Evolutionary conservation across 2,329 filamentous ascomycete species (phyloP).

Genomic region (Polychaeton citri): DNA sequence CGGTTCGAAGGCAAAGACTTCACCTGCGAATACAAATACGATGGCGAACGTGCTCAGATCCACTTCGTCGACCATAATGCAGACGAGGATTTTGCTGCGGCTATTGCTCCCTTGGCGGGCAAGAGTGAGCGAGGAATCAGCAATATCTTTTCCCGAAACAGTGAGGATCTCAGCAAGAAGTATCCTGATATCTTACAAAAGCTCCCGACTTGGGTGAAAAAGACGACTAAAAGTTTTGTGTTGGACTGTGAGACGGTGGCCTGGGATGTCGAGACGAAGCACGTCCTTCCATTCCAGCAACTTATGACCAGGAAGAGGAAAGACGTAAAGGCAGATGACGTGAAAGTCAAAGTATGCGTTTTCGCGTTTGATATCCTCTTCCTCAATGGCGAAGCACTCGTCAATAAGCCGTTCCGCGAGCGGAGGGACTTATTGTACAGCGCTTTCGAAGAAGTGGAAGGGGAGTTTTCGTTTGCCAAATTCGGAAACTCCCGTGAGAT

Average conservation of each 20-base stretch:
- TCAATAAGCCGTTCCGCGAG: slow-evolving; percentile 75
- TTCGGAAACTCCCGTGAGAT: slow-evolving; percentile 77
- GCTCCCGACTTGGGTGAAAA: slow-evolving; percentile 77
- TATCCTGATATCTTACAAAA: slow-evolving; percentile 92
- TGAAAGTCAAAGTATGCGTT: slow-evolving; percentile 93
- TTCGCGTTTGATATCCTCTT: slow-evolving; percentile 94
- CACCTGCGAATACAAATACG: slow-evolving; percentile 98
- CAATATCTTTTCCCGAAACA: slow-evolving; percentile 94
- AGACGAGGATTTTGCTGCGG: slow-evolving; percentile 53
- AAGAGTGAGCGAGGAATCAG: slow-evolving; percentile 62
- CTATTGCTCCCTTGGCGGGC: slow-evolving; percentile 42
- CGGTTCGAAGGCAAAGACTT: slow-evolving; percentile 92
- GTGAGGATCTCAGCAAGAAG: slow-evolving; percentile 91
- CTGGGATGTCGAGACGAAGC: slow-evolving; percentile 91
- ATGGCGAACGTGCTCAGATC: slow-evolving; percentile 95
- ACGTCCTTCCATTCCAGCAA: slow-evolving; percentile 92
- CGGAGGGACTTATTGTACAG: slow-evolving; percentile 60
- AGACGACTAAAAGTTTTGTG: slow-evolving; percentile 85
- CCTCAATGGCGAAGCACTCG: slow-evolving; percentile 77
- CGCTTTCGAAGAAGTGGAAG: slow-evolving; percentile 66
- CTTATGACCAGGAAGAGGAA: slow-evolving; percentile 97
- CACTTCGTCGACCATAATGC: slow-evolving; percentile 85
- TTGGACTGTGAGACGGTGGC: slow-evolving; percentile 97
- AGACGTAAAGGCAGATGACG: slow-evolving; percentile 87
- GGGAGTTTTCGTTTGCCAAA: slow-evolving; percentile 84